Evolutionary conservation across 2,329 filamentous ascomycete genomes (phyloP).

Genomic region (Phyllosticta paracitricarpa): DNA sequence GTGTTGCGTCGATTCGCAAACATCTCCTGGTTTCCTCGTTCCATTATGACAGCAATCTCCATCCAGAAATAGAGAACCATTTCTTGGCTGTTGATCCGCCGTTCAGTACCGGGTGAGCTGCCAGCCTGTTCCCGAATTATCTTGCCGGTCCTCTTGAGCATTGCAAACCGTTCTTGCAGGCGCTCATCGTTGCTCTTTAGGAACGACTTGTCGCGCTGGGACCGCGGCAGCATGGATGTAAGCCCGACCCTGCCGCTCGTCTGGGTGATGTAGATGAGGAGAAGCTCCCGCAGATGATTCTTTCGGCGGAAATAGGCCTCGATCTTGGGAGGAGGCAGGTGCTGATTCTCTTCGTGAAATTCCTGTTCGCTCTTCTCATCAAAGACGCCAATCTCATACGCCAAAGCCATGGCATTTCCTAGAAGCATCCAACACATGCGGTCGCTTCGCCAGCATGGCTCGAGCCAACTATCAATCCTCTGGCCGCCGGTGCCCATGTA

Average conservation of each 20-base stretch:
- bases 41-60: conserved; percentile 85
- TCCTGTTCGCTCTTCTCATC: conserved; percentile 72
- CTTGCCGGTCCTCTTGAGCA: conserved; percentile 4
- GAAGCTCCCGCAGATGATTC: conserved; percentile 70
- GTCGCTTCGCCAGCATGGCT: conserved; percentile 83
- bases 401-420: conserved; percentile 79
- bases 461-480: conserved; percentile 88
- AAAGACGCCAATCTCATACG: conserved; percentile 91
- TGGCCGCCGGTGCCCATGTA: conserved; percentile 62
- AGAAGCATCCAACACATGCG: conserved; percentile 98
- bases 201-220: conserved; percentile 18
- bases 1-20: conserved; percentile 84
- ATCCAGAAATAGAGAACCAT: conserved; percentile 76
- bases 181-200: conserved; percentile 23
- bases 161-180: conserved; percentile 25
- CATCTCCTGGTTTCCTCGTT: conserved; percentile 76
- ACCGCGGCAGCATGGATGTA: conserved; percentile 77
- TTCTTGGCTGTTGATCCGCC: conserved; percentile 33
- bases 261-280: conserved; percentile 87
- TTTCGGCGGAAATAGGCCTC: conserved; percentile 68
- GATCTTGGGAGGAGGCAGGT: conserved; percentile 46
- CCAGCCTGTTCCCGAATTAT: conserved; percentile 7
- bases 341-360: conserved; percentile 31
- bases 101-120: conserved; percentile 2
- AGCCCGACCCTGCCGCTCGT: conserved; percentile 86